Base-by-base conservation (phyloP, 768 basidiomycete species). In the Calocybe gangraenosa region DNA sequence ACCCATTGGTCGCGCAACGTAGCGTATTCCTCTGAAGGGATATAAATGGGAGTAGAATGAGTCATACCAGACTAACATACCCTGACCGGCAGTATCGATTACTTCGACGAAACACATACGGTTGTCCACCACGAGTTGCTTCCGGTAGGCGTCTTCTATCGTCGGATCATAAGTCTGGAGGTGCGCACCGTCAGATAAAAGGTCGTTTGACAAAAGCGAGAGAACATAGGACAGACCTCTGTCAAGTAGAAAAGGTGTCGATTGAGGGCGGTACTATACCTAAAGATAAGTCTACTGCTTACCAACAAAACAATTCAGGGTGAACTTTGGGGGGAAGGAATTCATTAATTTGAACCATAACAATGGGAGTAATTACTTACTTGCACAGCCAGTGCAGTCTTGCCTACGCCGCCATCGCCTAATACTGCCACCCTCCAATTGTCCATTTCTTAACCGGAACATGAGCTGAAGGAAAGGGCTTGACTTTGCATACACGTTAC, bases 1-100 rank as follows among this genome's bases (percentile, higher is more conserved):
- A 96, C 92, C 93, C 93, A 97, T 66, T 97, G 94, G 73, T 96
- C 92, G 55, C 93, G 84, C 53, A 97, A 75, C 40, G 94, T 93
- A 40, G 92, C 92, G 57, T 95, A 97, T 64, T 96, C 93, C 87
- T 97, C 93, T 96, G 65, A 38, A 20, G 28, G 42, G 41, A 46
- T 47, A 47, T 51, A 53, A 43, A 57, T 58, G 51, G 47, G 50
- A 46, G 44, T 22, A 41, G 40, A 49, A 40, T 22, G 40, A 42
- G 14, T 17, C 17, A 35, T 34, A 11, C 19, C 52, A 43, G 36
- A 37, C 38, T 52, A 22, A 30, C 17, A 69, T 59, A 93, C 92
- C 92, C 82, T 97, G 93, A 22, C 93, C 93, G 40, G 94, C 94
- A 56, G 94, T 96, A 69, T 97, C 93, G 64, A 97, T 89, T 51